These are phyloP conservation scores for Pezicula neosporulosa DNA, from an alignment of 2,329 filamentous ascomycete genomes.

Conservation along the genomic window DNA sequence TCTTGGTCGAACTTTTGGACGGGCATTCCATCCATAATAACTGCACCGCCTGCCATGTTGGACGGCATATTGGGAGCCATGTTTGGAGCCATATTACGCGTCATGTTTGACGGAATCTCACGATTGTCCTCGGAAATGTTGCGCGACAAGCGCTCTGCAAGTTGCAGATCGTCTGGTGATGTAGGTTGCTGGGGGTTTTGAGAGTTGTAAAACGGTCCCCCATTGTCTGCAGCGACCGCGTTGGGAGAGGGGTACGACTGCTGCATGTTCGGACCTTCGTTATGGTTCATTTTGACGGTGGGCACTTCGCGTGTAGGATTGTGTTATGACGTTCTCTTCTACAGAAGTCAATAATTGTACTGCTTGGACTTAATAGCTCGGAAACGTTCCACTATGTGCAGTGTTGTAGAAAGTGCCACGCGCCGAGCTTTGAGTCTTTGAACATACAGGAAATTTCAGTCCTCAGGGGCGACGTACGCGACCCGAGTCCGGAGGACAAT, in stretches of 20 bases:
- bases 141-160: slow-evolving; percentile 43
- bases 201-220: slow-evolving; percentile 24
- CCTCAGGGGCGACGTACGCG: slow-evolving; percentile 9
- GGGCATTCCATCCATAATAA: slow-evolving; percentile 12
- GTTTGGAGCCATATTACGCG: background rate
- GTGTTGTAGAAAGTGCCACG: slow-evolving; percentile 6
- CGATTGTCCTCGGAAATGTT: background rate
- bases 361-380: slow-evolving; percentile 10
- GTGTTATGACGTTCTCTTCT: background rate
- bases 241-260: slow-evolving; percentile 27
- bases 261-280: slow-evolving; percentile 24
- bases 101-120: slow-evolving; percentile 39
- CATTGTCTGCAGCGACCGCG: slow-evolving; percentile 20
- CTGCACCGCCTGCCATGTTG: background rate
- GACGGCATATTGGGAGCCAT: background rate
- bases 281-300: slow-evolving; percentile 17
- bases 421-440: slow-evolving; percentile 19
- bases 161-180: slow-evolving; percentile 38
- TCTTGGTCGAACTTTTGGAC: slow-evolving; percentile 33
- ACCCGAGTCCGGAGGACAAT: slow-evolving; percentile 4
- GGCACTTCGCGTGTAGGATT: slow-evolving; percentile 9
- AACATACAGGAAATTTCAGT: slow-evolving; percentile 15
- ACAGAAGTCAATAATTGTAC: slow-evolving; percentile 17
- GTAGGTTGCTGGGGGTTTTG: slow-evolving; percentile 22
- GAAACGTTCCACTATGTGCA: slow-evolving; percentile 5